These are phyloP conservation scores for Diutina catenulata DNA, from an alignment of 1,139 yeast species.

Conservation along the genomic window DNA sequence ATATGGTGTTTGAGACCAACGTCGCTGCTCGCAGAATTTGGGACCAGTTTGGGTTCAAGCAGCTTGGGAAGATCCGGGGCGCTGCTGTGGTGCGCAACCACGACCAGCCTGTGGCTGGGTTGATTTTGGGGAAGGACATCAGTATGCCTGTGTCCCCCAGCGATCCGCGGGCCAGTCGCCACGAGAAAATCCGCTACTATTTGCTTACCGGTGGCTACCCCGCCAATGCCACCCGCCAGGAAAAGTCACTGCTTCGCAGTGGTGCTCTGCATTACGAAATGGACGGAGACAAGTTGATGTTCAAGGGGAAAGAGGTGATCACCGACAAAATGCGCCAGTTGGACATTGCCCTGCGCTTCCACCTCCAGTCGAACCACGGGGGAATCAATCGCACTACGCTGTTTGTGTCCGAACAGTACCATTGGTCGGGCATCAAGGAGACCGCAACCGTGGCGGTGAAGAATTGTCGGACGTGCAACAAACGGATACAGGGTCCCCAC, in stretches of 20 bases:
- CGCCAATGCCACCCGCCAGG: conserved; percentile 67
- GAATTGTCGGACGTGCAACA: too few relatives aligned
- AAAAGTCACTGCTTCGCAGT: conserved; percentile 74
- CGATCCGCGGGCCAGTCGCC: conserved; percentile 47
- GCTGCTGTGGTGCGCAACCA: conserved; percentile 84
- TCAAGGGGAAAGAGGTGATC: conserved; percentile 75
- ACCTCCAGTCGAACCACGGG: conserved; percentile 49
- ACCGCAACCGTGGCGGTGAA: too few relatives aligned
- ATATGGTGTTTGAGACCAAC: conserved; percentile 81
- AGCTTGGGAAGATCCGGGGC: conserved; percentile 67
- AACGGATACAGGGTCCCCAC: too few relatives aligned
- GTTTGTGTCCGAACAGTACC: conserved; percentile 64
- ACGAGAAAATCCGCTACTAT: conserved; percentile 69
- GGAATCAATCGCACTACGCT: conserved; percentile 91
- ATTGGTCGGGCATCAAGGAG: conserved; percentile 85
- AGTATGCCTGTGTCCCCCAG: conserved; percentile 34
- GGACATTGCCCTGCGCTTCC: conserved; percentile 63
- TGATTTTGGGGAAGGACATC: conserved; percentile 52
- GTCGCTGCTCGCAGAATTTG: conserved; percentile 70
- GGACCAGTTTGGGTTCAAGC: conserved; percentile 66
- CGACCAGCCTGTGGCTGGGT: conserved; percentile 72
- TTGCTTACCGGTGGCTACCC: conserved; percentile 84
- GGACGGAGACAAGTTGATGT: conserved; percentile 58
- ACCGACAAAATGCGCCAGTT: conserved; percentile 65
- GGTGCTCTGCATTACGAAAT: conserved; percentile 70